Conservation (phyloP, 352 stramenopile genomes). For the Hyaloperonospora brassicae region DNA sequence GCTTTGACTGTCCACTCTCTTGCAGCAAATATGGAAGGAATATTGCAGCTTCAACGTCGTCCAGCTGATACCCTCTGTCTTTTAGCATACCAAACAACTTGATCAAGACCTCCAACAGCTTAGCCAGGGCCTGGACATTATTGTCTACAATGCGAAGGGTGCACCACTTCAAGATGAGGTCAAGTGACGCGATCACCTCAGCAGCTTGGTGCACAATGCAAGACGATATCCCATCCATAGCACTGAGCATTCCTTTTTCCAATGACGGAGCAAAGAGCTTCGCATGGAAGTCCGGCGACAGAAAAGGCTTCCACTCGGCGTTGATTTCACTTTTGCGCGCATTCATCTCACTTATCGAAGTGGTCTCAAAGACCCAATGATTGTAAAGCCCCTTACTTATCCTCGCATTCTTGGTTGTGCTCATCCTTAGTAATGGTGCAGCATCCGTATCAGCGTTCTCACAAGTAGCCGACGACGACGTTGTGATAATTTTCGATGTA, state of each 20-base stretch:
- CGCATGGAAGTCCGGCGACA: conserved; percentile 55
- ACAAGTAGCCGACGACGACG: conserved; percentile 22
- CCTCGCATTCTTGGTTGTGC: conserved; percentile 44
- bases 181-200: conserved; percentile 58
- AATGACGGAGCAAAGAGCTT: conserved; percentile 74
- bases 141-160: conserved; percentile 81
- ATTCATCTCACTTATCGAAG: conserved; percentile 58
- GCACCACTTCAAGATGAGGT: conserved; percentile 83
- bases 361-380: conserved; percentile 80
- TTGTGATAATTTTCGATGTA: conserved; percentile 22
- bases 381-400: conserved; percentile 64
- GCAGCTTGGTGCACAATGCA: conserved; percentile 56
- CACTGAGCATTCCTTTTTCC: conserved; percentile 80
- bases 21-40: conserved; percentile 76
- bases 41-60: conserved; percentile 79
- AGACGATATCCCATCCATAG: conserved; percentile 62
- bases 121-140: conserved; percentile 79
- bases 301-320: conserved; percentile 63
- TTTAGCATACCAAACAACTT: conserved; percentile 82
- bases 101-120: conserved; percentile 73
- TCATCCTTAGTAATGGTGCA: conserved; percentile 53
- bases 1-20: conserved; percentile 79
- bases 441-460: conserved; percentile 41
- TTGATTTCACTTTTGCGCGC: conserved; percentile 67
- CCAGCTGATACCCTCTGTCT: conserved; percentile 45